Conservation (phyloP, 2,329 filamentous ascomycete genomes). For the Hymenoscyphus repandus region DNA sequence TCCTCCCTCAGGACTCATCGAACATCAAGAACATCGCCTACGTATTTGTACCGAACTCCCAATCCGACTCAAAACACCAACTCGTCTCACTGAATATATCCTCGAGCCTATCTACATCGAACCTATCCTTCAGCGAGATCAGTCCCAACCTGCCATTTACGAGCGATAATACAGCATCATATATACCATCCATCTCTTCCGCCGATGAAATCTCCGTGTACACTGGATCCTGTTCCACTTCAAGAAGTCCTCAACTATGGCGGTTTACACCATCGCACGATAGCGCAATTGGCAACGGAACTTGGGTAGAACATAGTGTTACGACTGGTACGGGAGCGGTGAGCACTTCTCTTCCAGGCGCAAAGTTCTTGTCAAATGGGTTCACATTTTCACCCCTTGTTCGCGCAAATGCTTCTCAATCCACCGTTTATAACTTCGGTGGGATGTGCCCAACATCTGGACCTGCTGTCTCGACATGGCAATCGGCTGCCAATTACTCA, state of each 20-base stretch:
- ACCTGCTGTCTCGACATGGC: constrained; percentile 49
- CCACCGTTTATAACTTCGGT: constrained; percentile 54
- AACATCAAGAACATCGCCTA: constrained; percentile 55
- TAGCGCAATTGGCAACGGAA: constrained; percentile 43
- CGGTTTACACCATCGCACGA: constrained; percentile 48
- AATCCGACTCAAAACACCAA: constrained; percentile 30
- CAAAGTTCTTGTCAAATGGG: constrained; percentile 51
- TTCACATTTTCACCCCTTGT: constrained; percentile 30
- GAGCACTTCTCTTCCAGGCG: constrained; percentile 35
- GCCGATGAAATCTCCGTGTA: constrained; percentile 69
- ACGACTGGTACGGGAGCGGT: constrained; percentile 31
- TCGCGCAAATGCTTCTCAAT: constrained; percentile 24
- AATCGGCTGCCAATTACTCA: constrained; percentile 69
- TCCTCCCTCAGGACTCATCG: constrained; percentile 48
- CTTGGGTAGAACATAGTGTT: constrained; percentile 46
- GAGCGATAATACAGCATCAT: constrained; percentile 48
- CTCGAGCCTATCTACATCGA: constrained; percentile 44
- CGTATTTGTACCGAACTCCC: constrained; percentile 51
- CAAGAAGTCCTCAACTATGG: constrained; percentile 58
- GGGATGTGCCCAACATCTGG: constrained; percentile 74
- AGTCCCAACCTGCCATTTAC: constrained; percentile 60
- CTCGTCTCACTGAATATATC: constrained; percentile 65
- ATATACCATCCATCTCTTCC: constrained; percentile 61
- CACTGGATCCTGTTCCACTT: constrained; percentile 62
- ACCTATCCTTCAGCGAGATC: constrained; percentile 43